These are phyloP conservation scores for Sphagnum tenellum DNA, from an alignment of 225 moss, liverwort and hornwort species.

Conservation along the genomic window DNA sequence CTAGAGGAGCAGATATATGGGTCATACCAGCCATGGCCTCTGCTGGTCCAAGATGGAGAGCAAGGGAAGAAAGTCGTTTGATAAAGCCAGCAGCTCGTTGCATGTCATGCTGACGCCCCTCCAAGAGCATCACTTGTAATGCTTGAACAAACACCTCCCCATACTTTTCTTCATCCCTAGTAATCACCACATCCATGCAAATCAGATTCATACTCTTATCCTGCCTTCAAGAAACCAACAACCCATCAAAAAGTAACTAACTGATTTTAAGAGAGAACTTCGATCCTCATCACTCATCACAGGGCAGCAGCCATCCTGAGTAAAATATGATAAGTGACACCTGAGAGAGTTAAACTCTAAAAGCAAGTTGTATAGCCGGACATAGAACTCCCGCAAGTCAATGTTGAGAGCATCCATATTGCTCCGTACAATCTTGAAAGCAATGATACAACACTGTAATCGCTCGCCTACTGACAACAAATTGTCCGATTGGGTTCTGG, in stretches of 20 bases:
- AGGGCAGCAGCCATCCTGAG: no score
- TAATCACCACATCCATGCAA: background rate
- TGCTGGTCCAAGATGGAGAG: slow-evolving; percentile 76
- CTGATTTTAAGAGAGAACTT: no score
- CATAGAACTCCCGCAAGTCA: slow-evolving; percentile 89
- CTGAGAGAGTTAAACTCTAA: slow-evolving; percentile 66
- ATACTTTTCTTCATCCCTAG: slow-evolving; percentile 52
- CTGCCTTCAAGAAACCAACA: no score
- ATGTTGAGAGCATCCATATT: slow-evolving; percentile 95
- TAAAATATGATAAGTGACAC: slow-evolving; percentile 11
- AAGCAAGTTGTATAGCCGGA: slow-evolving; percentile 82
- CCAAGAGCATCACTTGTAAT: slow-evolving; percentile 81
- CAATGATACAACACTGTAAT: slow-evolving; percentile 93
- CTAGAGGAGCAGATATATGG: no score
- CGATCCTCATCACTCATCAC: no score
- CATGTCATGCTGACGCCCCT: slow-evolving; percentile 95
- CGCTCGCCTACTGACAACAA: slow-evolving; percentile 67
- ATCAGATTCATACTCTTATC: no score
- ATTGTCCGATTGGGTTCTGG: slow-evolving; percentile 31
- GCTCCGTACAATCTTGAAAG: slow-evolving; percentile 83
- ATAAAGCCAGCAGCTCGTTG: slow-evolving; percentile 88
- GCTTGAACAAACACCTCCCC: slow-evolving; percentile 73
- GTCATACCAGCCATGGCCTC: slow-evolving; percentile 80
- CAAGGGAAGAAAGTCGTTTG: slow-evolving; percentile 80
- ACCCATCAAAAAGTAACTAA: no score